phyloP scores from a whole-genome alignment of 2,329 filamentous ascomycete genomes.

The Metarhizium robertsii region DNA sequence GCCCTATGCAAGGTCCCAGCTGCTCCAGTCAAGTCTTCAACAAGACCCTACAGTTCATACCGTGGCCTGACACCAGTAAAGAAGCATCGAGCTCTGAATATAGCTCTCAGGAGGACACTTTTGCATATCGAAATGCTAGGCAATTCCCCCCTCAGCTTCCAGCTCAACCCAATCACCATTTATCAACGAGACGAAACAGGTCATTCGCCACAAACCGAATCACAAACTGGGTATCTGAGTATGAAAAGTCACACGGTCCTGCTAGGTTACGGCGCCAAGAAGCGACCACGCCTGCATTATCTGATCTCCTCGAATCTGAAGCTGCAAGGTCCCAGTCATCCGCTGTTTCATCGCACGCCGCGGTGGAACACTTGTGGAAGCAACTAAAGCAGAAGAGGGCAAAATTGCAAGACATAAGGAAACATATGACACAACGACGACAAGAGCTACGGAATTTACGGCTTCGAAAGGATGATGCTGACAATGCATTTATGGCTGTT shows the following conservation, averaged over 20 bases:
- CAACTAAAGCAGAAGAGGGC: slow-evolving; percentile 24
- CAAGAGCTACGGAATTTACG: slow-evolving; percentile 22
- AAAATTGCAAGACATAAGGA: slow-evolving; percentile 18
- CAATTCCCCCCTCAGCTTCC: slow-evolving; percentile 23
- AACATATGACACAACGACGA: slow-evolving; percentile 22
- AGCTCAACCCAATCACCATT: slow-evolving; percentile 13
- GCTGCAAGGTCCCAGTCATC: not conserved
- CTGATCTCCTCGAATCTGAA: slow-evolving; percentile 7
- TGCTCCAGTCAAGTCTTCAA: not conserved
- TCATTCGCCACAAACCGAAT: slow-evolving; percentile 22
- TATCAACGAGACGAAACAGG: slow-evolving; percentile 14
- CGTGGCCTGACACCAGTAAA: slow-evolving; percentile 1
- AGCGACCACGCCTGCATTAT: slow-evolving; percentile 1
- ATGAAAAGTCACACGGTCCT: slow-evolving; percentile 19
- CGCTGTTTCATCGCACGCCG: slow-evolving; percentile 16
- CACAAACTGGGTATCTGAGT: slow-evolving; percentile 23
- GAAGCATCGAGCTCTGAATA: slow-evolving; percentile 11
- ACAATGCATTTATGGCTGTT: slow-evolving; percentile 31
- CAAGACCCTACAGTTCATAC: not conserved
- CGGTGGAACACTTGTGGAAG: slow-evolving; percentile 25
- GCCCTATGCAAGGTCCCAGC: not conserved
- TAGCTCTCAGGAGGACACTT: slow-evolving; percentile 18
- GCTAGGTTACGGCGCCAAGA: slow-evolving; percentile 9
- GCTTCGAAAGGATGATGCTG: slow-evolving; percentile 23
- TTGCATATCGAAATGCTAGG: slow-evolving; percentile 19